A percentile compares a stretch with the other conserved stretches of the same genome.
Evolutionary conservation across 2,329 filamentous ascomycete species (phyloP).

Genomic region (Scytalidium lignicola): DNA sequence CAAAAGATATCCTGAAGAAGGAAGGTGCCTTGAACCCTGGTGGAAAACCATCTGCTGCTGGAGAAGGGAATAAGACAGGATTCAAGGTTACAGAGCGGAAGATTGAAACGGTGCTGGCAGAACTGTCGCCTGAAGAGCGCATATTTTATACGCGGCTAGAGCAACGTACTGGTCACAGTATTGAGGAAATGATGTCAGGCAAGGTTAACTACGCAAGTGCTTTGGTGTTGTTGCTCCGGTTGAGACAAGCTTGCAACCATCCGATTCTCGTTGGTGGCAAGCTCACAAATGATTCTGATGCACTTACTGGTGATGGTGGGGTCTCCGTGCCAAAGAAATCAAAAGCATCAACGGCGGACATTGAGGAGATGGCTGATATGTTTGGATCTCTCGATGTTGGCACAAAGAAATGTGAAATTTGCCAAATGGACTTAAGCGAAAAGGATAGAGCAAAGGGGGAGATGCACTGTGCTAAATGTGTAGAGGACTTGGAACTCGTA

Average conservation of each 20-base stretch:
- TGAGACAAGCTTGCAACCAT: slow-evolving; percentile 94
- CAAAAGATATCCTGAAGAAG: slow-evolving; percentile 91
- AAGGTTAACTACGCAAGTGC: slow-evolving; percentile 90
- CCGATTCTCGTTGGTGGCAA: slow-evolving; percentile 82
- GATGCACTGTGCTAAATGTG: slow-evolving; percentile 68
- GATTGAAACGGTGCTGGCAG: slow-evolving; percentile 71
- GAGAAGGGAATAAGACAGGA: slow-evolving; percentile 49
- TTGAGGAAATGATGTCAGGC: slow-evolving; percentile 82
- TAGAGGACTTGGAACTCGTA: slow-evolving; percentile 65
- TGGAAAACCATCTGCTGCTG: slow-evolving; percentile 49
- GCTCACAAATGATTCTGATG: slow-evolving; percentile 82
- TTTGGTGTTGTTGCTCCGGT: slow-evolving; percentile 80
- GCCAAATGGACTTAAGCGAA: slow-evolving; percentile 24
- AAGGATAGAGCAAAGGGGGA: slow-evolving; percentile 34
- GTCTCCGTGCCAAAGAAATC: slow-evolving; percentile 35
- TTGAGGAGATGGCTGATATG: slow-evolving; percentile 81
- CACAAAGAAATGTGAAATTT: slow-evolving; percentile 29
- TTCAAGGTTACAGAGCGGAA: slow-evolving; percentile 93
- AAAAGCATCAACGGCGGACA: slow-evolving; percentile 45
- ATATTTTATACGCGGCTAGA: slow-evolving; percentile 83
- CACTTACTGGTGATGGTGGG: slow-evolving; percentile 58
- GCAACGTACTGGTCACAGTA: slow-evolving; percentile 75
- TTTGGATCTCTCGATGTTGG: slow-evolving; percentile 69
- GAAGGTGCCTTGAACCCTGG: slow-evolving; percentile 76
- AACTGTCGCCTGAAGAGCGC: slow-evolving; percentile 75